These are phyloP conservation scores for Phytophthora cryptogea DNA, from an alignment of 352 stramenopile genomes.

Conservation along the genomic window DNA sequence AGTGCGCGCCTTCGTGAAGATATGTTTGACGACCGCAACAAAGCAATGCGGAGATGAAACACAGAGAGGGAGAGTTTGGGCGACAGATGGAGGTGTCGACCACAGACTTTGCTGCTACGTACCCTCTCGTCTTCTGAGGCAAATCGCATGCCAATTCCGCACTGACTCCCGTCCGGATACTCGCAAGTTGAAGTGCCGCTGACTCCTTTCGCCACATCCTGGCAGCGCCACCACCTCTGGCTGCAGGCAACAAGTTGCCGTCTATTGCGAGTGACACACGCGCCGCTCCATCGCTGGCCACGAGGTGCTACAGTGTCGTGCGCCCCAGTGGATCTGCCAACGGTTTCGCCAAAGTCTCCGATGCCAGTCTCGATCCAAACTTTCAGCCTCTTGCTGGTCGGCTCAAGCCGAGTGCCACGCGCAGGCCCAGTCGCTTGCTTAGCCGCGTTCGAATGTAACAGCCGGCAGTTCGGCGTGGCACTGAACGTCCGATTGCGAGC, in stretches of 20 bases:
- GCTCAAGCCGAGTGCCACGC: background rate
- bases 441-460: background rate
- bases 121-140: conserved; percentile 21
- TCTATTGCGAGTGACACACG: conserved; percentile 9
- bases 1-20: background rate
- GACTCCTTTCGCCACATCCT: background rate
- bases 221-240: too few relatives aligned
- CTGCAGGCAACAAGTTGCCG: background rate
- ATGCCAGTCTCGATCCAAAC: background rate
- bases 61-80: too few relatives aligned
- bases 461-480: conserved; percentile 13
- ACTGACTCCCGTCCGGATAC: conserved; percentile 35
- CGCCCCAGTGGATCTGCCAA: conserved; percentile 1
- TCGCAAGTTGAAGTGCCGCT: conserved; percentile 25
- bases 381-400: background rate
- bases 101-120: conserved; percentile 19
- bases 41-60: conserved; percentile 6
- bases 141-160: conserved; percentile 12
- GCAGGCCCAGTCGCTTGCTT: conserved; percentile 10
- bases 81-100: background rate
- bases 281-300: background rate
- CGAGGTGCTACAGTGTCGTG: conserved; percentile 6
- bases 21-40: conserved; percentile 3
- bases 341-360: conserved; percentile 9
- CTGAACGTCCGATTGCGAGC: conserved; percentile 16